A percentile compares a stretch with the other conserved stretches of the same genome.
Evolutionary conservation across 2,329 filamentous ascomycete species (phyloP).

Genomic region (Curvularia hawaiiensis): DNA sequence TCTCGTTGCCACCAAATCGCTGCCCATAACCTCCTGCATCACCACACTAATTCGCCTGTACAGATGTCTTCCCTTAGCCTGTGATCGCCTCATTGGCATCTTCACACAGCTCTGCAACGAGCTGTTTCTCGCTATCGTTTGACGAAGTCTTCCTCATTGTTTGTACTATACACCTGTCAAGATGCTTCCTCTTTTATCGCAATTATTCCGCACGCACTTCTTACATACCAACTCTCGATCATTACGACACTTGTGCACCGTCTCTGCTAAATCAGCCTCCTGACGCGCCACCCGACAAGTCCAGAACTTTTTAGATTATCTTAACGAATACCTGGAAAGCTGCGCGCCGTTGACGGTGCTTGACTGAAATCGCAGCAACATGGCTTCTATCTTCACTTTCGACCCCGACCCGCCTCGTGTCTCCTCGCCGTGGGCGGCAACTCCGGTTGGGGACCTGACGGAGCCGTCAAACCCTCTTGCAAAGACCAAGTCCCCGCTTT

Average conservation of each 20-base stretch:
- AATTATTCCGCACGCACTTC: conserved; percentile 55
- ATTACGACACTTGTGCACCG: conserved; percentile 42
- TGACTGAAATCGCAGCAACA: conserved; percentile 45
- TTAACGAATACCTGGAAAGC: background rate
- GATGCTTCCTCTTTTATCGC: conserved; percentile 57
- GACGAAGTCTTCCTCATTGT: conserved; percentile 28
- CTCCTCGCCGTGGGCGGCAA: conserved; percentile 86
- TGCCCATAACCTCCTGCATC: conserved; percentile 3
- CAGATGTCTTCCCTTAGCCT: conserved; percentile 21
- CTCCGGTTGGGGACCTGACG: conserved; percentile 43
- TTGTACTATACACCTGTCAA: conserved; percentile 46
- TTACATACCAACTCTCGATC: conserved; percentile 57
- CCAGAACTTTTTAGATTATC: background rate
- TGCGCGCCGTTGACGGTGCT: background rate
- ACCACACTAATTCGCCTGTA: background rate
- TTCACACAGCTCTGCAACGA: conserved; percentile 27
- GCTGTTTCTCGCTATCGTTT: conserved; percentile 25
- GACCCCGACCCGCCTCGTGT: conserved; percentile 87
- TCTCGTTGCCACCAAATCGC: conserved; percentile 5
- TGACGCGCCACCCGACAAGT: conserved; percentile 10
- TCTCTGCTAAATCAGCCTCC: conserved; percentile 17
- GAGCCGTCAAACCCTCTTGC: conserved; percentile 23
- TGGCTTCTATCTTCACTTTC: conserved; percentile 97
- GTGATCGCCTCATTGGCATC: conserved; percentile 34
- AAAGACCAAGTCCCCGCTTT: conserved; percentile 23